Percentiles rank a stretch among this genome's conserved stretches.
Evolutionary conservation across 176 grass and related monocot species (phyloP).

Genomic region (Aechmea fasciata): DNA sequence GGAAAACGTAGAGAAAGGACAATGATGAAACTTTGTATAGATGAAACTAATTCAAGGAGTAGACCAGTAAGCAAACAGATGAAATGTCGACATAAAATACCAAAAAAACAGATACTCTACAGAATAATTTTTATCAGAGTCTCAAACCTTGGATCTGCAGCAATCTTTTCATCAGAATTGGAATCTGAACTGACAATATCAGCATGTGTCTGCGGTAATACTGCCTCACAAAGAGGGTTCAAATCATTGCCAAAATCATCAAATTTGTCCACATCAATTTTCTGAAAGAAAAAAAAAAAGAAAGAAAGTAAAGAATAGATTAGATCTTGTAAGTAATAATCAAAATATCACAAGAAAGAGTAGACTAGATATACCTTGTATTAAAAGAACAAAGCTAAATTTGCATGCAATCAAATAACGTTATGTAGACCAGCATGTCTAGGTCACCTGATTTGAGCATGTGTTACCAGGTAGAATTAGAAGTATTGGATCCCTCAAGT

Average conservation of each 20-base stretch:
- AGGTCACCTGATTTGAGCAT: background rate
- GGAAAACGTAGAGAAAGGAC: background rate
- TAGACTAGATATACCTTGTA: background rate
- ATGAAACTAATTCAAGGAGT: background rate
- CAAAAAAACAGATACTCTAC: background rate
- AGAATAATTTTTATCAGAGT: background rate
- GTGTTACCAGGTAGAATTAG: no score
- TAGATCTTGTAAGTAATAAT: background rate
- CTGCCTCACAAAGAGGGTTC: slow-evolving; percentile 28
- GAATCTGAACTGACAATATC: slow-evolving; percentile 18
- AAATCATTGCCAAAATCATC: slow-evolving; percentile 33
- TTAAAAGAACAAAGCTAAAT: background rate
- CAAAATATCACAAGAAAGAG: background rate
- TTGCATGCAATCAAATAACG: background rate
- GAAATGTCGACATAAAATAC: background rate
- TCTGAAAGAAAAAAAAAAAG: slow-evolving; percentile 20
- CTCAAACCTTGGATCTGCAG: slow-evolving; percentile 9
- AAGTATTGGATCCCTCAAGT: no score
- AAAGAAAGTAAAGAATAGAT: background rate
- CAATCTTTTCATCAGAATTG: background rate
- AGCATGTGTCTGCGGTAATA: slow-evolving; percentile 21
- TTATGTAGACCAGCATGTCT: background rate
- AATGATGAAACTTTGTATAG: background rate
- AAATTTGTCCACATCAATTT: slow-evolving; percentile 36
- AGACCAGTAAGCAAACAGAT: background rate